Evolutionary conservation across 169 alveolate species (phyloP), one percentile per base, ranked within the genome.

Genomic region (Perkinsus olseni): DNA sequence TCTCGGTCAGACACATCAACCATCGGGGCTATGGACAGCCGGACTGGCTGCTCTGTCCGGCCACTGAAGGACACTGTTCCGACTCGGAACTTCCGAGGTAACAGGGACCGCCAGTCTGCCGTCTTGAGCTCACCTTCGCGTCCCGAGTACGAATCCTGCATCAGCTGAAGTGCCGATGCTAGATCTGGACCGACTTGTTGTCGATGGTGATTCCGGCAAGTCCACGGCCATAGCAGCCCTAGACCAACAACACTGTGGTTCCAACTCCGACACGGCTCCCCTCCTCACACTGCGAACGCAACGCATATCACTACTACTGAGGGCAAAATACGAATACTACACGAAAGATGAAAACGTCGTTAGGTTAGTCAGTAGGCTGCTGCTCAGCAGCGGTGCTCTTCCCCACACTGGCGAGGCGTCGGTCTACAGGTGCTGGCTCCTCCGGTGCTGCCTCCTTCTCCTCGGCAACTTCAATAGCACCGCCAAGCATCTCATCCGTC

Each of bases 21-120:
- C 99, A 98, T 98, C 38, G 99, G 99, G 34, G 99, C 99, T 38
- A 98, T 97, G 39, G 98, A 97, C 38, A 98, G 82, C 34, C 82
- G 82, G 10, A 62, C 82, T 40, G 82, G 82, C 82, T 24, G 36
- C 31, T 4, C 82, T 24, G 4, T 62, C 17, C 50, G 50, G 50
- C 11, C 50, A 24, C 82, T 62, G 82, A 62, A 62, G 34, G 82
- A 13, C 31, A 24, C 28, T n/a, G n/a, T n/a, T n/a, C n/a, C n/a
- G n/a, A n/a, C n/a, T n/a, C n/a, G n/a, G n/a, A n/a, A n/a, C n/a
- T n/a, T n/a, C n/a, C n/a, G n/a, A n/a, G n/a, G n/a, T n/a, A n/a
- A n/a, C n/a, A n/a, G n/a, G n/a, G n/a, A n/a, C n/a, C n/a, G n/a
- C n/a, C n/a, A n/a, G n/a, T n/a, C n/a, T n/a, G n/a, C n/a, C n/a